Percentiles rank a stretch among this genome's conserved stretches.
Evolutionary conservation across 805 yeast genomes (phyloP).

Genomic region (Candida pseudofarinosa): DNA sequence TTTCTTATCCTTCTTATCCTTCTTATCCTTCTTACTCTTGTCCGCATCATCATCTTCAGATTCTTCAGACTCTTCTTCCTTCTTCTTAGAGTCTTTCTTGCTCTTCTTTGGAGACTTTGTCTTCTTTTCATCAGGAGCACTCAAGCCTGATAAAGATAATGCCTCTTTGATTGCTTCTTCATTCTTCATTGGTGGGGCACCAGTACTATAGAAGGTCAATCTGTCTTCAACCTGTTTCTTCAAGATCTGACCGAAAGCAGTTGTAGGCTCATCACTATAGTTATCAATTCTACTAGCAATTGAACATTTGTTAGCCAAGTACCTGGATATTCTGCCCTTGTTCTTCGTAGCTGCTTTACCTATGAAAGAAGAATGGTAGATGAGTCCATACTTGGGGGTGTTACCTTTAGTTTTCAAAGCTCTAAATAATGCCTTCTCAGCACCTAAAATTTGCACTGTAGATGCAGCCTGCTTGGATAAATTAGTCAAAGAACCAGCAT

Average conservation of each 20-base stretch:
- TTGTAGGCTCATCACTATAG: conserved; percentile 91
- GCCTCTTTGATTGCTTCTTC: conserved; percentile 93
- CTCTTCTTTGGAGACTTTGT: conserved; percentile 12
- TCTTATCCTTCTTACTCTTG: conserved; percentile 22
- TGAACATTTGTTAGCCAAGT: conserved; percentile 97
- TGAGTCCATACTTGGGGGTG: conserved; percentile 94
- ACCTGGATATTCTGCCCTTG: conserved; percentile 98
- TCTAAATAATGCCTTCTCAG: conserved; percentile 94
- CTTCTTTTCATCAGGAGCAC: conserved; percentile 22
- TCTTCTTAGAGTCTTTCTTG: conserved; percentile 14
- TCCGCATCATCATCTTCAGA: conserved; percentile 14
- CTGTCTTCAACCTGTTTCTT: conserved; percentile 98
- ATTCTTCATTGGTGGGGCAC: conserved; percentile 95
- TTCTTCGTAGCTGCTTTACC: conserved; percentile 94
- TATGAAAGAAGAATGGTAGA: conserved; percentile 91
- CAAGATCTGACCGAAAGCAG: conserved; percentile 83
- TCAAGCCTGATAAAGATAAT: conserved; percentile 54
- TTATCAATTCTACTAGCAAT: conserved; percentile 98
- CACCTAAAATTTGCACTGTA: conserved; percentile 96
- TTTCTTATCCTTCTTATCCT: conserved; percentile 23
- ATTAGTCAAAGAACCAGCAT: conserved; percentile 96
- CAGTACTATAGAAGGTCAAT: conserved; percentile 91
- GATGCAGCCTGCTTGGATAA: conserved; percentile 98
- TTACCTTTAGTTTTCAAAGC: conserved; percentile 95
- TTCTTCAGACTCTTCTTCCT: conserved; percentile 6